Evolutionary conservation across 352 stramenopile genomes (phyloP), one percentile per base, ranked within the genome.

Genomic region (Plasmopara muralis): DNA sequence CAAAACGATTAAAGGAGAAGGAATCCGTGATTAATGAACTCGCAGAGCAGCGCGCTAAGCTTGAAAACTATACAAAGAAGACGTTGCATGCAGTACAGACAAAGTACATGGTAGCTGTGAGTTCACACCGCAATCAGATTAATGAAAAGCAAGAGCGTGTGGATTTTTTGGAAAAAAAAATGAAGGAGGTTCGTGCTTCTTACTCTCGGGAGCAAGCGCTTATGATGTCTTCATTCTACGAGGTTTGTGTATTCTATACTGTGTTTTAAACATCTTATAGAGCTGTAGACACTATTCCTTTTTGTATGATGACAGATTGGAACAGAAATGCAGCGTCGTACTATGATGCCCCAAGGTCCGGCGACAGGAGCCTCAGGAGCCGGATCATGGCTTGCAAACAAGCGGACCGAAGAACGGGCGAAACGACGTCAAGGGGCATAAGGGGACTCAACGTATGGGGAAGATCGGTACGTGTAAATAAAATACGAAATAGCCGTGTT

Each of bases 41-140:
- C 14, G 80, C 80, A 4, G 80, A 92, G 62, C 80, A 95, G 63
- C 76, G 81, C 31, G 67, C 83, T 9, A 95, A 95, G 62, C 72
- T 95, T 29, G 84, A 95, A 59, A 95, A 87, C 39, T 95, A 95
- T 72, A 95, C 85, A 6, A 90, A 90, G 65, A 95, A 95, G 62
- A 95, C 85, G 28, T 74, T 95, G 35, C 80, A 93, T 60, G 81
- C 81, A n/a, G 83, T 95, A 38, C 85, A 95, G 64, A 92, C 78
- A 51, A 95, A 95, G 68, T 95, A 95, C 65, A 92, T 92, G 80
- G 82, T 95, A 28, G 79, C 83, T 9, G 81, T 95, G 43, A 92
- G 82, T 50, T 89, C 83, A 5, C 83, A 95, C 52, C 80, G 81
- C 53, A 95, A 93, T 66, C 85, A 95, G 65, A 61, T 95, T 54